phyloP scores from a whole-genome alignment of 306 rosid species.

The Prosopis cineraria region DNA sequence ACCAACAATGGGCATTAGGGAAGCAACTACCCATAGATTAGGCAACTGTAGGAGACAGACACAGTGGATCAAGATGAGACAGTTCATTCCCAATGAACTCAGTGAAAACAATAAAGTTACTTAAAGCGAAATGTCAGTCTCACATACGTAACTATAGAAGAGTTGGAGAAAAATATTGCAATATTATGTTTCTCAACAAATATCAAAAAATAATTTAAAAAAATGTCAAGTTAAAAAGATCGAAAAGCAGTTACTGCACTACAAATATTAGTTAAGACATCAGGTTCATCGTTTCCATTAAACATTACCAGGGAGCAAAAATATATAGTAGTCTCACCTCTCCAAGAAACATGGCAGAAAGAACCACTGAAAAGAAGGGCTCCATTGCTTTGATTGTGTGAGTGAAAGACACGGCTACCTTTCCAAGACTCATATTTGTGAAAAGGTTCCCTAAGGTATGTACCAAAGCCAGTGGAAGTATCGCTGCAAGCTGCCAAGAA shows the following conservation, averaged over 20 bases:
- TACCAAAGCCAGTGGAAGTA: conserved; percentile 79
- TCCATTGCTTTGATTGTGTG: conserved; percentile 95
- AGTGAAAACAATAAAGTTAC: background rate
- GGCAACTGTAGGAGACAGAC: conserved; percentile 57
- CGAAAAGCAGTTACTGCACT: background rate
- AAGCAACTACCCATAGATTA: conserved; percentile 76
- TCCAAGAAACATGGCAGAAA: conserved; percentile 90
- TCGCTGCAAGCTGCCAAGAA: conserved; percentile 68
- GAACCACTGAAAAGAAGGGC: conserved; percentile 90
- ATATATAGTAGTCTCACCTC: conserved; percentile 55
- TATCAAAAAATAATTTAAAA: background rate
- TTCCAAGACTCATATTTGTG: conserved; percentile 97
- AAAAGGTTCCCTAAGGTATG: conserved; percentile 90
- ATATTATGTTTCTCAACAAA: background rate
- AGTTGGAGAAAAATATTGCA: conserved; percentile 3
- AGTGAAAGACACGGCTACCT: conserved; percentile 93
- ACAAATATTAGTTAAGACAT: background rate
- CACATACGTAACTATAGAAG: background rate
- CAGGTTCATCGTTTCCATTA: background rate
- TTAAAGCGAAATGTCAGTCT: background rate
- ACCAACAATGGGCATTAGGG: conserved; percentile 85
- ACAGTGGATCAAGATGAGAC: conserved; percentile 14
- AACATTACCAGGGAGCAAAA: background rate
- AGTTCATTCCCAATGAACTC: background rate
- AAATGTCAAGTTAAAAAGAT: background rate